A percentile compares a stretch with the other conserved stretches of the same genome.
Conservation (phyloP, 176 grass and related monocot genomes). For the Miscanthus lutarioriparius region DNA sequence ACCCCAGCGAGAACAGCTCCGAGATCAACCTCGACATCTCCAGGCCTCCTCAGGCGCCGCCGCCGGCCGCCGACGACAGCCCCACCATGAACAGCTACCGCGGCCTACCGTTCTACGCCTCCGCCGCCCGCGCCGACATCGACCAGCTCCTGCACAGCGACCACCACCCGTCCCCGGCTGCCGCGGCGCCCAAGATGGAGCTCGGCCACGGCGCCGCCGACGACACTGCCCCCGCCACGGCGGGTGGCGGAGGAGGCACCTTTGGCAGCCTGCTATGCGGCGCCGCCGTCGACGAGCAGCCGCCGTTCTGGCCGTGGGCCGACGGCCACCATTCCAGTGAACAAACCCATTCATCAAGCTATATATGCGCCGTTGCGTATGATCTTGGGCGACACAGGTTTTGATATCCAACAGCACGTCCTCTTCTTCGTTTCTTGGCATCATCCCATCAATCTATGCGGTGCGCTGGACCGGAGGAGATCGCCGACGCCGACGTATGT, state of each 20-base stretch:
- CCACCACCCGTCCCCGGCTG: neutral
- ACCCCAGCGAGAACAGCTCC: constrained; percentile 93
- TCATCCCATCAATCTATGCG: neutral
- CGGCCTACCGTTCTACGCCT: constrained; percentile 29
- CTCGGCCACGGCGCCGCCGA: constrained; percentile 19
- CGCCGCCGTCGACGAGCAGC: constrained; percentile 64
- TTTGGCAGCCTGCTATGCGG: constrained; percentile 66
- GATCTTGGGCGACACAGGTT: neutral
- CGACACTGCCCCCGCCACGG: neutral
- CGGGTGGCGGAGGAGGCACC: neutral
- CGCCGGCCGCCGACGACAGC: constrained; percentile 37
- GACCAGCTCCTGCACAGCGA: constrained; percentile 37
- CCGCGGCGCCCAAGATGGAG: constrained; percentile 27
- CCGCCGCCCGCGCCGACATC: constrained; percentile 34
- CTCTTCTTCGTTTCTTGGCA: neutral
- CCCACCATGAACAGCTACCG: constrained; percentile 34
- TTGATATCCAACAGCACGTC: neutral
- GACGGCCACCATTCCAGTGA: constrained; percentile 83
- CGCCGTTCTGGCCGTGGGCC: constrained; percentile 72
- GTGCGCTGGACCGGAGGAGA: neutral
- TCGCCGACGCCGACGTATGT: neutral
- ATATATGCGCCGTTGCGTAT: neutral
- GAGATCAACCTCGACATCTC: constrained; percentile 87
- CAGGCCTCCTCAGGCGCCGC: constrained; percentile 14
- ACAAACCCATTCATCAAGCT: neutral